Conservation (phyloP, 2,329 filamentous ascomycete genomes). For the Fusarium avenaceum region DNA sequence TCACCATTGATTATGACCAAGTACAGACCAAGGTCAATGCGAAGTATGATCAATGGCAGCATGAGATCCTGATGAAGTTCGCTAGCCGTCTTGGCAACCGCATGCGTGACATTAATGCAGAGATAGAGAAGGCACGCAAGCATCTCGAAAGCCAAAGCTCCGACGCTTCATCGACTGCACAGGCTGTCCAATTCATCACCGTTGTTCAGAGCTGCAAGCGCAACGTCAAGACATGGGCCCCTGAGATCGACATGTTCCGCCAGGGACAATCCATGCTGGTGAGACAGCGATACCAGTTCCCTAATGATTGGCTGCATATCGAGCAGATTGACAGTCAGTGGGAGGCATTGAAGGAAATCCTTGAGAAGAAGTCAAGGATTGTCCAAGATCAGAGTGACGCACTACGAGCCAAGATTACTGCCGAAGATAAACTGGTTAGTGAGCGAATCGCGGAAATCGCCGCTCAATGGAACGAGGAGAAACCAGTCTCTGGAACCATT, state of each 20-base stretch:
- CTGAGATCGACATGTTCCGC: conserved; percentile 94
- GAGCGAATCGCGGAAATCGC: conserved; percentile 90
- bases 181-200: conserved; percentile 98
- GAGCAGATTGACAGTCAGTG: conserved; percentile 98
- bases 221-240: conserved; percentile 93
- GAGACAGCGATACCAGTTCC: conserved; percentile 93
- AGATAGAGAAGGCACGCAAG: conserved; percentile 89
- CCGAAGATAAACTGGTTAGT: conserved; percentile 91
- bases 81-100: conserved; percentile 87
- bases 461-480: conserved; percentile 92
- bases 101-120: conserved; percentile 91
- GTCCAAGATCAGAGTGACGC: conserved; percentile 97
- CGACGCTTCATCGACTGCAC: conserved; percentile 93
- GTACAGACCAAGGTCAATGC: conserved; percentile 98
- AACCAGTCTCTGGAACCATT: conserved; percentile 95
- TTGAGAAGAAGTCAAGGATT: conserved; percentile 92
- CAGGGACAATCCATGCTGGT: conserved; percentile 94
- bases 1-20: conserved; percentile 97
- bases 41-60: conserved; percentile 99
- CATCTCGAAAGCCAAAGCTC: conserved; percentile 93
- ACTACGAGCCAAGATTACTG: conserved; percentile 91
- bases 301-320: conserved; percentile 92
- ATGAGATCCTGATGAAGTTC: conserved; percentile 95
- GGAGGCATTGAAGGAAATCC: conserved; percentile 91
- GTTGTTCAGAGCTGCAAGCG: conserved; percentile 96